These are phyloP conservation scores for Leptographium procerum DNA, from an alignment of 2,329 filamentous ascomycete species.

Conservation along the genomic window DNA sequence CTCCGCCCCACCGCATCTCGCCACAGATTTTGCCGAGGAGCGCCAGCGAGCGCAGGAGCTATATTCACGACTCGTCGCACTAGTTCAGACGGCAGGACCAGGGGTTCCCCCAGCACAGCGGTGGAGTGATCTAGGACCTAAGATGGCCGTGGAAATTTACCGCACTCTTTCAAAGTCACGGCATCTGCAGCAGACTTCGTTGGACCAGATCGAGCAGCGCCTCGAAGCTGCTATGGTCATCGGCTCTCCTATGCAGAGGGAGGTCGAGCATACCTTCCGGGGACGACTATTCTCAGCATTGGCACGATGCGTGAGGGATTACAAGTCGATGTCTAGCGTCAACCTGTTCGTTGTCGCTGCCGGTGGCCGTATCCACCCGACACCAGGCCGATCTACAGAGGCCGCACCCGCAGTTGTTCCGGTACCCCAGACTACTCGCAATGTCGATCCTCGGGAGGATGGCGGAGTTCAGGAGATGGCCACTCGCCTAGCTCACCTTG, in stretches of 20 bases:
- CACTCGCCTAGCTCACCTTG: slow-evolving; percentile 69
- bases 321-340: slow-evolving; percentile 39
- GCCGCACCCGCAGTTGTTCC: slow-evolving; percentile 8
- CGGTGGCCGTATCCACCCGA: slow-evolving; percentile 30
- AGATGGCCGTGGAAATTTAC: slow-evolving; percentile 47
- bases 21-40: slow-evolving; percentile 26
- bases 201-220: slow-evolving; percentile 8
- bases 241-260: slow-evolving; percentile 15
- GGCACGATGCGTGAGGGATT: slow-evolving; percentile 38
- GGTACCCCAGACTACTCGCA: background rate
- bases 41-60: slow-evolving; percentile 34
- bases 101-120: slow-evolving; percentile 28
- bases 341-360: slow-evolving; percentile 45
- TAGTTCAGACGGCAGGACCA: slow-evolving; percentile 39
- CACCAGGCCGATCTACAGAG: slow-evolving; percentile 19
- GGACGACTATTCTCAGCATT: slow-evolving; percentile 37
- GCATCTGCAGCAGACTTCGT: background rate
- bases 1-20: slow-evolving; percentile 12
- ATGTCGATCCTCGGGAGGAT: slow-evolving; percentile 30
- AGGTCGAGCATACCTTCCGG: slow-evolving; percentile 39
- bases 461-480: slow-evolving; percentile 55
- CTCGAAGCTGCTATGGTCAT: slow-evolving; percentile 5
- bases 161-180: slow-evolving; percentile 23
- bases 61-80: slow-evolving; percentile 40
- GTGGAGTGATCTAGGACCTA: slow-evolving; percentile 41